Evolutionary conservation across 2,329 filamentous ascomycete species (phyloP).

Genomic region (Lasiodiplodia hormozganensis): DNA sequence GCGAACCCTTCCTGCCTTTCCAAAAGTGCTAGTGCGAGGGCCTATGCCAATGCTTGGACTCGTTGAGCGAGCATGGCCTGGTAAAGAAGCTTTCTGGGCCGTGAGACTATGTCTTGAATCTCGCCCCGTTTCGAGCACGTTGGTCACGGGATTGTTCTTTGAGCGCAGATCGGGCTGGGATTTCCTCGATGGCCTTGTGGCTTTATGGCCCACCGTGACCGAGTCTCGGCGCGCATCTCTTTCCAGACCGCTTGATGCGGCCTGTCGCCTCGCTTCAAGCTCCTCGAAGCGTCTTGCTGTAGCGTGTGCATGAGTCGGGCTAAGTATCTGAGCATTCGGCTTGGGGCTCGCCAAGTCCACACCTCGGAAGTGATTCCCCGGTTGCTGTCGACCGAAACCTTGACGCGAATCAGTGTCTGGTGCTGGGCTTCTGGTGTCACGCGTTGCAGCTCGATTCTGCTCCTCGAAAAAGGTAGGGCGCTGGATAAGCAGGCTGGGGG

Average conservation of each 20-base stretch:
- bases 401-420: not conserved
- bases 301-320: not conserved
- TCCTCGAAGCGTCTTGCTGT: slow-evolving; percentile 11
- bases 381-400: not conserved
- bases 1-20: slow-evolving; percentile 6
- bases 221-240: not conserved
- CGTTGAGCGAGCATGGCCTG: not conserved
- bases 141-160: not conserved
- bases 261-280: not conserved
- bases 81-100: not conserved
- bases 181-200: slow-evolving; percentile 8
- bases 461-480: slow-evolving; percentile 22
- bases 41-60: slow-evolving; percentile 24
- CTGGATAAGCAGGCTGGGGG: slow-evolving; percentile 2
- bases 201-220: not conserved
- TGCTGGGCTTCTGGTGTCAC: not conserved
- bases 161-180: slow-evolving; percentile 11
- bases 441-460: not conserved
- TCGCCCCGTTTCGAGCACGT: not conserved
- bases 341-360: not conserved
- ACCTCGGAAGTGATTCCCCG: not conserved
- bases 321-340: not conserved
- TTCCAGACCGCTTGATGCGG: not conserved
- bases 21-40: slow-evolving; percentile 3
- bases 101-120: slow-evolving; percentile 2